Conservation (phyloP, 2,329 filamentous ascomycete species). For the Colletotrichum sublineola region DNA sequence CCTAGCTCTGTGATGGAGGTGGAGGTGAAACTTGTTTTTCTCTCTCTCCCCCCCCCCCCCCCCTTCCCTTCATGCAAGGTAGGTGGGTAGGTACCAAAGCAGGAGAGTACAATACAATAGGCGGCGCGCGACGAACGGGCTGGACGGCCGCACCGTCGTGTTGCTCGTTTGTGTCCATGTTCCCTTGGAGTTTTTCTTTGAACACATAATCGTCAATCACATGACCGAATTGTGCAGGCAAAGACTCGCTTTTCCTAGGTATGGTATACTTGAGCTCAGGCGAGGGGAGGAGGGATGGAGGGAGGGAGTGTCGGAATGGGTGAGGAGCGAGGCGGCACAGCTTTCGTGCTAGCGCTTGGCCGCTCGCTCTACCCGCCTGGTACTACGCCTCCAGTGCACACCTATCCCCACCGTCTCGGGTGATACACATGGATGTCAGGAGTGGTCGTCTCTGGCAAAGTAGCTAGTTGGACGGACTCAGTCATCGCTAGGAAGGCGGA, state of each 20-base stretch:
- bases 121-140: neutral
- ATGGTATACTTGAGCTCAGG: neutral
- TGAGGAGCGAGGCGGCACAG: neutral
- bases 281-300: neutral
- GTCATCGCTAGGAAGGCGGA: neutral
- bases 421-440: neutral
- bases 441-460: neutral
- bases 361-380: neutral
- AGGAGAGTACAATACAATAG: slow-evolving; percentile 2
- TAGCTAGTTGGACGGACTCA: neutral
- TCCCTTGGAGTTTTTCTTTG: neutral
- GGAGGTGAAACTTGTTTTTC: slow-evolving; percentile 25
- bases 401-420: neutral
- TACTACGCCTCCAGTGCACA: neutral
- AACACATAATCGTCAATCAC: neutral
- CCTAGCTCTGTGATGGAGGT: slow-evolving; percentile 17
- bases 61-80: neutral
- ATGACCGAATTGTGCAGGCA: neutral
- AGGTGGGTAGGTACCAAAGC: slow-evolving; percentile 2
- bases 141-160: neutral
- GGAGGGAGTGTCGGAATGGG: neutral
- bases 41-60: neutral
- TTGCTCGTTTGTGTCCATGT: neutral
- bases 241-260: neutral
- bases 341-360: neutral